Evolutionary conservation across 257 asterid genomes (phyloP).

Genomic region (Echites panduratus): DNA sequence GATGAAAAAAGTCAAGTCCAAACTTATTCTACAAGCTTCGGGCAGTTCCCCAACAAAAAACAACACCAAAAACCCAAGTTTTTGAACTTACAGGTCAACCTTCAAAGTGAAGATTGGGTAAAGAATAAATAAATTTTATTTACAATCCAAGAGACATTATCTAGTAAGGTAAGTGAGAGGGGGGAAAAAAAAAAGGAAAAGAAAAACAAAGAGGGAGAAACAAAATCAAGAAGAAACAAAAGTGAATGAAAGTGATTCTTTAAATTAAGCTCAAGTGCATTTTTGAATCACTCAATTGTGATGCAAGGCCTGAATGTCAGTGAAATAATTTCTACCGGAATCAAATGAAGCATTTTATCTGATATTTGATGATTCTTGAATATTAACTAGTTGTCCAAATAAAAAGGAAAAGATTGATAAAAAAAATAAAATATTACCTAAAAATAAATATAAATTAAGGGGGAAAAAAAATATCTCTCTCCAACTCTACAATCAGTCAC

Average conservation of each 20-base stretch:
- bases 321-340: background rate
- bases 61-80: background rate
- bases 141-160: background rate
- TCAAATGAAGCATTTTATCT: background rate
- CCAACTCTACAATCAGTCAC: background rate
- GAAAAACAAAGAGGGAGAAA: too few species aligned
- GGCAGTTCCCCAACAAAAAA: background rate
- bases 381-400: background rate
- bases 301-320: background rate
- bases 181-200: background rate
- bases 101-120: background rate
- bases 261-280: background rate
- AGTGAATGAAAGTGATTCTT: background rate
- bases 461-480: background rate
- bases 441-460: background rate
- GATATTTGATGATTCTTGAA: background rate
- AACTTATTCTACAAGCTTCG: background rate
- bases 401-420: background rate
- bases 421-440: background rate
- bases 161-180: background rate
- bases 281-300: background rate
- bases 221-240: background rate
- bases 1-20: background rate
- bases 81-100: background rate
- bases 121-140: background rate